Evolutionary conservation across 805 yeast species (phyloP), one percentile per base, ranked within the genome.

Genomic region (Blastobotrys peoriensis): DNA sequence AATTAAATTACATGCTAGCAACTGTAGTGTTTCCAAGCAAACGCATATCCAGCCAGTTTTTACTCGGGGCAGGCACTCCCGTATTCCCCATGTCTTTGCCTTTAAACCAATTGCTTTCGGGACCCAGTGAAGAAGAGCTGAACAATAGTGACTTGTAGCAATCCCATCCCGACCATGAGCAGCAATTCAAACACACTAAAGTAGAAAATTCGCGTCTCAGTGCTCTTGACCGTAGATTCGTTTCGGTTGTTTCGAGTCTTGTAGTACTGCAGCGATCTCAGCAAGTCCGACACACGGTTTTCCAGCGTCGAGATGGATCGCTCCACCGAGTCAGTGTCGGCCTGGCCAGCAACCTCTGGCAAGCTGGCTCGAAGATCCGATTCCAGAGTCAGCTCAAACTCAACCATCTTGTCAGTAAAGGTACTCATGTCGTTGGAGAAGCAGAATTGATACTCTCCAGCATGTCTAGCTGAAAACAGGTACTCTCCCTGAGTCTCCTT

Each of bases 211-310:
- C 95, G 79, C 16, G 81, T 69, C 58, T 82, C 86, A 25, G 95
- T 86, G 41, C 86, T 78, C 63, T 73, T 73, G 51, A 86, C 96
- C 36, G 96, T 86, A 41, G 83, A 78, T 76, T 86, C 93, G 68
- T 91, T 91, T 68, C 98, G 78, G 68, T 79, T 79, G 66, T 86
- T 91, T 70, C 98, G 82, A 9, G 94, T 81, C 66, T 81, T 84
- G 72, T 89, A 88, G 66, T 89, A 84, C 56, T 82, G 85, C 61
- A 91, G 58, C 30, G 56, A 41, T 36, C 68, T 63, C 17, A 60
- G 47, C 44, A 66, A 57, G 38, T 57, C 55, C 35, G 55, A 40
- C 43, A 54, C 52, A 21, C 56, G 56, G 17, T 42, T 47, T 41
- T 65, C 67, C 41, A 64, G 52, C 25, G 40, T 37, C 40, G 46